Evolutionary conservation across 129 eudicot species (phyloP), one percentile per base, ranked within the genome.

Genomic region (Calendula officinalis): DNA sequence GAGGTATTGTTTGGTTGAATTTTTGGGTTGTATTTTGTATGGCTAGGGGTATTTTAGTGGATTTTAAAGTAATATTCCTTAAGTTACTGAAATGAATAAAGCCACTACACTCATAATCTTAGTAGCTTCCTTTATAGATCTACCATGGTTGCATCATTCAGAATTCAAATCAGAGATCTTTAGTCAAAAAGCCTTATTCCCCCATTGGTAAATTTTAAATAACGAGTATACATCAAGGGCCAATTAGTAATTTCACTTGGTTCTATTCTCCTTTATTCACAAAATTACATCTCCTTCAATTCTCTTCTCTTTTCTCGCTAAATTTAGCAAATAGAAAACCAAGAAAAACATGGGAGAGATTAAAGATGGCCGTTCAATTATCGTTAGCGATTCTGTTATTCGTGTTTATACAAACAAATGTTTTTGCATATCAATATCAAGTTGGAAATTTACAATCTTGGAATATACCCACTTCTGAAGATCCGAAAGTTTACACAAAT

Each of bases 371-470:
- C 16, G 48, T 50, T 61, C 66, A 71, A 6, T 43, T 74, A 12
- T 75, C 58, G 54, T 56, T 6, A 57, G 56, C 75, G 46, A 56
- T 87, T 53, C 48, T 55, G 68, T 66, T 87, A 48, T 40, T 90
- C 8, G 6, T 91, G 43, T 50, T 79, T 49, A 36, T 82, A 7
- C 84, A 84, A 76, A 8, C 73, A 43, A 65, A 60, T 65, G 90
- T 81, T 38, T 49, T 73, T 13, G 81, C 90, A 56, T 74, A 67
- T 57, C 82, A 72, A 67, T 75, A 83, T 87, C 76, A 88, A 58
- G 99, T 92, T 58, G 99, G 96, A 62, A 92, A 88, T 72, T 84
- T 92, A 56, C 52, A 71, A 77, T 77, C 82, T 60, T 92, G 99
- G 99, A 77, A 74, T 47, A 30, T 79, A 27, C 99, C 99, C 39